Base-by-base conservation (phyloP, 1,284 basidiomycete species). In the Ceratobasidium sp. region DNA sequence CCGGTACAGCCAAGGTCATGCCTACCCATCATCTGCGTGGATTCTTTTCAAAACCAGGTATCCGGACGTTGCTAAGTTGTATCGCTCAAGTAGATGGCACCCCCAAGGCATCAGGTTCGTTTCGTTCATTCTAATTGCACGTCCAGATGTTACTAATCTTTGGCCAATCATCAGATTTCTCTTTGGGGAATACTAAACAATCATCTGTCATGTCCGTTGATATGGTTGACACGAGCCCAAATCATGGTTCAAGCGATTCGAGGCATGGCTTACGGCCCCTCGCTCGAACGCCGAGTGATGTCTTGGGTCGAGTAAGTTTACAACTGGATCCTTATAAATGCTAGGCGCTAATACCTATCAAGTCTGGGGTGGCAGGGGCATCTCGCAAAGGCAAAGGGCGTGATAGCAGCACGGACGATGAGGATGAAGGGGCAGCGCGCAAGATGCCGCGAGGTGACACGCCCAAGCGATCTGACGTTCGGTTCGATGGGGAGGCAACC, bases 231-330 rank as follows among this genome's bases (percentile, higher is more conserved):
- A 20, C 32, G 50, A 29, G 50, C 38, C 7, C 49, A 67, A 22
- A 38, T 20, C 2, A 87, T 69, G 78, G 91, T 74, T 81, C 85
- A 0, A 74, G 85, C 68, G 87, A 27, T 17, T 43, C 17, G 43
- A 20, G n/a, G 20, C 20, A 32, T 17, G 13, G 17, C 6, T 13
- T 34, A 49, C 49, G 15, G 12, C 25, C 10, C 50, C 34, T 20
- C 3, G 20, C 40, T 0, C 52, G 38, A 10, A 43, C 35, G n/a
- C 54, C 50, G 22, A 52, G 50, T 32, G 38, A 50, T 10, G 40
- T 20, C 10, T 13, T 35, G 7, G 22, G n/a, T 34, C 20, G 29
- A 38, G 64, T 67, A 34, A n/a, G 49, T 13, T 15, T 92, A 40
- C 45, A 20, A 22, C 20, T 47, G 10, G n/a, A 47, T 7, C 45